Evolutionary conservation across 1,284 basidiomycete genomes (phyloP).

Genomic region (Rhodotorula mucilaginosa): DNA sequence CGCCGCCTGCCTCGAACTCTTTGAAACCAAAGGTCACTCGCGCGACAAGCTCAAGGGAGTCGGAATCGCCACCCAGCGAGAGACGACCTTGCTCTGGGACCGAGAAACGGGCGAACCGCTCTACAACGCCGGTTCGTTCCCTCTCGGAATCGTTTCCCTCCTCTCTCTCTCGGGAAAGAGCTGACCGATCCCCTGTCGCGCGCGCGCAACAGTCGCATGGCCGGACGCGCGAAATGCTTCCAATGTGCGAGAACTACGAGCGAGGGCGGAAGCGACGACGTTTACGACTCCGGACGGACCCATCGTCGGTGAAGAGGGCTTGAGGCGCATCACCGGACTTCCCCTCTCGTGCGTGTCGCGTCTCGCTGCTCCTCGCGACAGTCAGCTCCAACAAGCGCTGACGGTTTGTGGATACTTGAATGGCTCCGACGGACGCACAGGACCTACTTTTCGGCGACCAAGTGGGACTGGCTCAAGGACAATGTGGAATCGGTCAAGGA

Average conservation of each 20-base stretch:
- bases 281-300: conserved; percentile 38
- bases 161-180: no score
- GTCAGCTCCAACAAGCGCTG: background rate
- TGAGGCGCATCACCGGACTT: conserved; percentile 76
- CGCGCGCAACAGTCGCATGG: conserved; percentile 80
- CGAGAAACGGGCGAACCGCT: conserved; percentile 81
- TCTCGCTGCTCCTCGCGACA: background rate
- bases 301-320: conserved; percentile 57
- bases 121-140: conserved; percentile 52
- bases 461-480: conserved; percentile 95
- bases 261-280: conserved; percentile 58
- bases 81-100: conserved; percentile 94
- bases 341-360: conserved; percentile 62
- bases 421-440: conserved; percentile 19
- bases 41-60: conserved; percentile 84
- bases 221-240: conserved; percentile 86
- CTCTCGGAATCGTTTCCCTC: no score
- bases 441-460: conserved; percentile 95
- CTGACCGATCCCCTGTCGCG: background rate
- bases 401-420: background rate
- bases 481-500: conserved; percentile 73
- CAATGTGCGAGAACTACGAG: conserved; percentile 73
- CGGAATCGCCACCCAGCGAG: conserved; percentile 96
- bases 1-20: conserved; percentile 64
- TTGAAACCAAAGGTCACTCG: conserved; percentile 72